Base-by-base conservation (phyloP, 148 eudicot species). In the Vaccinium vitisidaea region DNA sequence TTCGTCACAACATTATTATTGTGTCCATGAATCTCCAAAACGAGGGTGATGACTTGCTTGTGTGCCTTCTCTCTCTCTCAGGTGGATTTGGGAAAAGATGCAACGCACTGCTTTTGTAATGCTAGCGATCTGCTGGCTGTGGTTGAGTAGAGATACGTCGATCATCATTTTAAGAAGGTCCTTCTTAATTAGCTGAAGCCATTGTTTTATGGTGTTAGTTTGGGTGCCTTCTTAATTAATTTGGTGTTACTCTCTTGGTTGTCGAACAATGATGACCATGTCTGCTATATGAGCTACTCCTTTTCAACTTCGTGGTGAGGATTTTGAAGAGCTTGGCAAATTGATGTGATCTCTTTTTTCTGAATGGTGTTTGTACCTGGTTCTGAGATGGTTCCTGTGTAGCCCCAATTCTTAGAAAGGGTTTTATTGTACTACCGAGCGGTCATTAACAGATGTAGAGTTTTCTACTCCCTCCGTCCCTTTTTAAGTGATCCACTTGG, bases 51-150 rank as follows among this genome's bases (percentile, higher is more conserved):
- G 18, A 32, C 52, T 23, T 39, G 74, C 32, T 48, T 80, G 55
- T 63, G 18, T 6, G 9, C 6, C 83, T 23, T 50, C 55, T 52
- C 11, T 52, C 54, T 84, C 21, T 84, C 55, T 78, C 88, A 91
- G 93, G 90, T 91, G 84, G 92, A 90, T 81, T 80, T 93, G 86
- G 95, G 93, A 86, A 86, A 92, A 21, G 90, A 89, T 11, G 87
- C 85, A 23, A 88, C 84, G 88, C 98, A 96, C 86, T 86, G 90
- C 86, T 96, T 96, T 86, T 92, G 94, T 89, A 93, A 90, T 89
- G 94, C 93, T 36, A 89, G 90, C 63, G 98, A 96, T 79, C 90
- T 96, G 80, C 86, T 96, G 84, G 98, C 98, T 1, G 91, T 94
- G 59, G 95, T 96, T 19, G 98, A 94, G 89, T 95, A 90, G 80